Conservation (phyloP, 2,329 filamentous ascomycete species). For the Tolypocladium guangdongense region DNA sequence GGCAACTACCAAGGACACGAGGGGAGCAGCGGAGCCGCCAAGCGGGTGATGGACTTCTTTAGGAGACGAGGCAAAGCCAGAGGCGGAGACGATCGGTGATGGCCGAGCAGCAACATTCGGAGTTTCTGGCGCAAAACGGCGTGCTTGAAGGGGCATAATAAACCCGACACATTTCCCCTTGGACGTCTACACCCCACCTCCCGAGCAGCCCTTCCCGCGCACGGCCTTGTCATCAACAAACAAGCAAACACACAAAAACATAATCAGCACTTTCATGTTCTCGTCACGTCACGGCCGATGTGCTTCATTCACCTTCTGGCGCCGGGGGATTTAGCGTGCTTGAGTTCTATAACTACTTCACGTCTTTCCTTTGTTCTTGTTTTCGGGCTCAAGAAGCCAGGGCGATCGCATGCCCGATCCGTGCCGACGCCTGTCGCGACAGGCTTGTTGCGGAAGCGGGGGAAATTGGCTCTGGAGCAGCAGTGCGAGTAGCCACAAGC, state of each 20-base stretch:
- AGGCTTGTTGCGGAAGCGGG: background rate
- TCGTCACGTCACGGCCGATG: background rate
- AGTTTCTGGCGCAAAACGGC: background rate
- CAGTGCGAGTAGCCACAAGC: background rate
- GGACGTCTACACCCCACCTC: background rate
- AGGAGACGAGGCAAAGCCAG: constrained; percentile 71
- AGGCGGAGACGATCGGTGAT: constrained; percentile 43
- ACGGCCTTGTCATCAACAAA: background rate
- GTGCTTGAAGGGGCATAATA: background rate
- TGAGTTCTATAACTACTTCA: constrained; percentile 1
- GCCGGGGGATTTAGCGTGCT: constrained; percentile 2
- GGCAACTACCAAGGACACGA: constrained; percentile 54
- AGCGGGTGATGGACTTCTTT: constrained; percentile 98
- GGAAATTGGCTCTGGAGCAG: background rate
- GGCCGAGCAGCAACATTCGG: background rate
- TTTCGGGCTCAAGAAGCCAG: constrained; percentile 6
- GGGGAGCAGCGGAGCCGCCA: constrained; percentile 77
- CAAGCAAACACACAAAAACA: background rate
- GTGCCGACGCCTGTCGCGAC: background rate
- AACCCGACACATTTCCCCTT: background rate
- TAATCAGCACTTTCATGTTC: background rate
- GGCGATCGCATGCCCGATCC: background rate
- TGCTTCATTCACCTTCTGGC: background rate
- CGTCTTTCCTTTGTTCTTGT: constrained; percentile 2
- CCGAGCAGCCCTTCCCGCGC: background rate